These are phyloP conservation scores for Globisporangium perplexum DNA, from an alignment of 352 stramenopile species.

Conservation along the genomic window DNA sequence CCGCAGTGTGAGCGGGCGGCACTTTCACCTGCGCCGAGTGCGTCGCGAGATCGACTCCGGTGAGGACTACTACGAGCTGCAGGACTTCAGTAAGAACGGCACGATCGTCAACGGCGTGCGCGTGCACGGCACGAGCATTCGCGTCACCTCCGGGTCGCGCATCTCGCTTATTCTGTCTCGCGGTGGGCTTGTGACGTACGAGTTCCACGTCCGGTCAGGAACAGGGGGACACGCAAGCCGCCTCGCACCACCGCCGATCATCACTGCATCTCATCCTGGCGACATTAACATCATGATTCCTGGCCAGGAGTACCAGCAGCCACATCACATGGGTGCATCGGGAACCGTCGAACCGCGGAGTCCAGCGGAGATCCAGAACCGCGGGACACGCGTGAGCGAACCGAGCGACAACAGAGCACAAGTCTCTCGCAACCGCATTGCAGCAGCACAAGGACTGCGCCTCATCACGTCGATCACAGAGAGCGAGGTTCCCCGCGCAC, in stretches of 20 bases:
- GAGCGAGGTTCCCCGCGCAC: conserved; percentile 67
- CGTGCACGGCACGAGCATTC: conserved; percentile 73
- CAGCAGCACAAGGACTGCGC: conserved; percentile 61
- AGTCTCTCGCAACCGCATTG: conserved; percentile 23
- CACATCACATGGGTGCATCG: conserved; percentile 21
- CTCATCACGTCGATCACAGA: conserved; percentile 80
- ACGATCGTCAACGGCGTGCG: conserved; percentile 87
- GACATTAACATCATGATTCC: conserved; percentile 41
- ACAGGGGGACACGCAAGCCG: conserved; percentile 5
- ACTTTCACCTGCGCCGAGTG: conserved; percentile 77
- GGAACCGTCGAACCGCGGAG: conserved; percentile 46
- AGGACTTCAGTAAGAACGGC: conserved; percentile 88
- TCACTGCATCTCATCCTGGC: conserved; percentile 31
- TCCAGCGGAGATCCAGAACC: conserved; percentile 80
- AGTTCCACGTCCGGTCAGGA: conserved; percentile 64
- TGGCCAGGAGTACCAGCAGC: conserved; percentile 74
- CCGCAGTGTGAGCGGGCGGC: conserved; percentile 77
- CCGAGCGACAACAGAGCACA: conserved; percentile 16
- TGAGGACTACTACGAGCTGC: conserved; percentile 74
- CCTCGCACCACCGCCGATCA: conserved; percentile 41
- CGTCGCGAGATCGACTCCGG: conserved; percentile 37
- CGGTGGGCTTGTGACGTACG: conserved; percentile 79
- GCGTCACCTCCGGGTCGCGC: conserved; percentile 58
- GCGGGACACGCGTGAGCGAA: conserved; percentile 33
- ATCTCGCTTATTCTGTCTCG: conserved; percentile 85